Base-by-base conservation (phyloP, 2,329 filamentous ascomycete species). In the Amesomyces nigricolor region DNA sequence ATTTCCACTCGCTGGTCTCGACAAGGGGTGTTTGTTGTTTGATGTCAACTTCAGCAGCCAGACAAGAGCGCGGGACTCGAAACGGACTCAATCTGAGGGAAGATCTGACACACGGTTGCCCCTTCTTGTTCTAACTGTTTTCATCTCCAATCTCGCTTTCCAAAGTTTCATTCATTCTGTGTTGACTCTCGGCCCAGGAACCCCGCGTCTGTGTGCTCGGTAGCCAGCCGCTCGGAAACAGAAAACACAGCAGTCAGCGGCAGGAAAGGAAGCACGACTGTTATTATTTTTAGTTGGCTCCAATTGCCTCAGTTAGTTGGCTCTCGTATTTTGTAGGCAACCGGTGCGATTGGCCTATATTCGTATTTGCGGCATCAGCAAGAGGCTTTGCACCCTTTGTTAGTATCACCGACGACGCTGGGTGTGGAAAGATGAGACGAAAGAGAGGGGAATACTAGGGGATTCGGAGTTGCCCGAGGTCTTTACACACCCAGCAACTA, bases 231-330 rank as follows among this genome's bases (percentile, higher is more conserved):
- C 40, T 14, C 51, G 53, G 40, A 37, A 30, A 16, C 10, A 35
- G 19, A 40, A 26, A 47, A 39, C 42, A 38, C 22, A 6, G 39
- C 46, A 45, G 47, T 46, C 46, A 26, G 29, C 35, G 47, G 53
- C 47, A 32, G 22, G 47, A 46, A 46, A 52, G 38, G 30, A 47
- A 46, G 26, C 51, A 44, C n/a, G 10, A n/a, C 17, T 17, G 46
- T 39, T 45, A 48, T 58, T 60, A 60, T 63, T 62, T 61, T 61
- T 59, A 26, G 22, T 26, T 26, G 1, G 4, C 22, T 26, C 22
- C 22, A 2, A 56, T 11, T 16, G 49, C 19, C 17, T 55, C 9
- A 50, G 56, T 60, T 59, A 29, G 30, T 44, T 29, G 44, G 56
- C 11, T 35, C 11, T 35, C 4, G 9, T 35, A 1, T 53, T 58